Evolutionary conservation across 1,139 yeast species (phyloP), one percentile per base, ranked within the genome.

Genomic region (Candida dubliniensis): DNA sequence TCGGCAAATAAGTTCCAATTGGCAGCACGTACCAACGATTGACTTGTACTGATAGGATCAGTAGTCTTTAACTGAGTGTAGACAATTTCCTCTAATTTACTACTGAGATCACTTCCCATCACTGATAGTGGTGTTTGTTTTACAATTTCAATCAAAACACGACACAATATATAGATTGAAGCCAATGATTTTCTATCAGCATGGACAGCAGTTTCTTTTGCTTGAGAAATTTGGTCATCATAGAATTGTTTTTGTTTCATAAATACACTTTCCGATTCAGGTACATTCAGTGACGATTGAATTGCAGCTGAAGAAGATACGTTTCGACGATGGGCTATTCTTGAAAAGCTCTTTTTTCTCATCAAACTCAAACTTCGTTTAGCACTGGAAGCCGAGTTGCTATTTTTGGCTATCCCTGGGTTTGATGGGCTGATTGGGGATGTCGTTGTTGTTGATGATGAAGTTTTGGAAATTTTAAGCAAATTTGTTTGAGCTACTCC

Each of bases 1-100:
- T 88, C 90, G 0, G 98, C 96, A 63, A 95, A 85, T 31, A 91
- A 73, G 57, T 87, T 87, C 99, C 99, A 93, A 59, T 93, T 95
- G 0, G 96, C 91, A 2, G 95, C 82, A 46, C 96, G 78, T 3
- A 90, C 86, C 26, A 84, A 71, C 31, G 93, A 84, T 47, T 73
- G 76, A 47, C 74, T 66, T 2, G 76, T 71, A 4, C 84, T 77
- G 33, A 76, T 71, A 0, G 97, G 96, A 57, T 93, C 98, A 1
- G 96, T 89, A 1, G 91, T 82, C 54, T 87, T 82, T 46, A 95
- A 69, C 62, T 95, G 98, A 14, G 89, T 85, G 66, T 90, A 95
- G 30, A 93, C 95, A 46, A 91, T 91, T 55, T 93, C 98, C 61
- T 93, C 98, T 25, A 95, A 70, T 57, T 87, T 88, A 43, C 82